Evolutionary conservation across 139 green algal genomes (phyloP).

Genomic region (Coelastrella sp.): DNA sequence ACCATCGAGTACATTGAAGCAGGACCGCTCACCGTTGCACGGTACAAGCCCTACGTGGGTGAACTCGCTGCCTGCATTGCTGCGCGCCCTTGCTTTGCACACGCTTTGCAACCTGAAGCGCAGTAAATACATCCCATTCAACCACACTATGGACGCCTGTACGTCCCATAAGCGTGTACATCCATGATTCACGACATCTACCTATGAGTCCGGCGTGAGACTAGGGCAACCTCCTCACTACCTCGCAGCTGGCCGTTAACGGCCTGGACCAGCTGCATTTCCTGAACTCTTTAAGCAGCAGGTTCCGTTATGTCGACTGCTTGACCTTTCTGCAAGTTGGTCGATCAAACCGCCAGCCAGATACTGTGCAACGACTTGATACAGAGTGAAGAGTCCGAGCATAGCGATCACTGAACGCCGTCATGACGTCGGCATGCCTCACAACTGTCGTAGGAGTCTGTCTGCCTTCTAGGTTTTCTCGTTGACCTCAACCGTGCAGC

Average conservation of each 20-base stretch:
- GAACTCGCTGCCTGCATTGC: neutral
- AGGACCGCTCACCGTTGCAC: neutral
- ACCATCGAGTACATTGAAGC: too few species aligned
- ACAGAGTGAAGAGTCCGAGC: neutral
- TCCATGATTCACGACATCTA: neutral
- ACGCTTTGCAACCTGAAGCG: neutral
- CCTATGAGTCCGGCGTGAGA: neutral
- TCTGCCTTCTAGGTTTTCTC: neutral
- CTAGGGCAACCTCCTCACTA: neutral
- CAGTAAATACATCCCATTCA: neutral
- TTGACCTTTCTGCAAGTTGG: too few species aligned
- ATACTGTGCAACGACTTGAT: too few species aligned
- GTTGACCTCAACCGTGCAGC: neutral
- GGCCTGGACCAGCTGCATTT: neutral
- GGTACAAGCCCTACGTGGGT: neutral
- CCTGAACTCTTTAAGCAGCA: too few species aligned
- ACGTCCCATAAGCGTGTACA: too few species aligned
- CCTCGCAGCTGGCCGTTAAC: neutral
- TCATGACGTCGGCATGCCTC: conserved; percentile 1
- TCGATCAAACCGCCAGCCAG: too few species aligned
- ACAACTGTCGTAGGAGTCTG: neutral
- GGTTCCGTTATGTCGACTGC: too few species aligned
- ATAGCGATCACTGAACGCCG: neutral
- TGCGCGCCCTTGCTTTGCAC: neutral
- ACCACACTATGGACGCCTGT: too few species aligned